Evolutionary conservation across 139 green algal genomes (phyloP), one percentile per base, ranked within the genome.

Genomic region (Pycnococcus provasolii): DNA sequence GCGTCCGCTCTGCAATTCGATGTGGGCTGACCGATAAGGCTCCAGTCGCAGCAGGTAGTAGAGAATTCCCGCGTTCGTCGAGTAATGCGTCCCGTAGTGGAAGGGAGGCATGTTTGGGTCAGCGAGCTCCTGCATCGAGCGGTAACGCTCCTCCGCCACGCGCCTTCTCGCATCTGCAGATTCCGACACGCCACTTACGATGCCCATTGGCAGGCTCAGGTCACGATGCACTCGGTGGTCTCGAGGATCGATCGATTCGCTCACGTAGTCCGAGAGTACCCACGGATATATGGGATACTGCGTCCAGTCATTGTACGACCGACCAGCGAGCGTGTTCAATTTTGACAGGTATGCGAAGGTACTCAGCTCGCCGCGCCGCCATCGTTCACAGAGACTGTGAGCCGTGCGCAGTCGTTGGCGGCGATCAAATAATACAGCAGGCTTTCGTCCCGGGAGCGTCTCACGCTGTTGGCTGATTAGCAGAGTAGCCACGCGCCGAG

Each of bases 1-100:
- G 46, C 78, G 77, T 47, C 72, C 68, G 5, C 67, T 72, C 64
- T 82, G 76, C 3, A 84, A 62, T 4, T 68, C n/a, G 3, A 60
- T 55, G 11, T 71, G 45, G 7, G 80, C 65, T 3, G 58, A 55
- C 15, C 72, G 75, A 68, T 80, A 84, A 13, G 79, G 79, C 65
- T 84, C 76, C 44, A 84, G 41, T 11, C 79, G 62, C 26, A 82
- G 42, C 37, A 84, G 66, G 66, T 75, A 84, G 65, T 73, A 84
- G 37, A 84, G 66, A 9, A 84, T 75, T 40, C 70, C 68, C 15
- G 76, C 79, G 7, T 67, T 51, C 3, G 58, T 77, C 26, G 53
- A 73, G 60, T 84, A 84, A 62, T 82, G 76, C 26, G 61, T 74
- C 6, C 79, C 79, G 64, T 84, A 84, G 51, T 77, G 64, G 58